Conservation (phyloP, 306 rosid genomes). For the Dalbergia oliveri region DNA sequence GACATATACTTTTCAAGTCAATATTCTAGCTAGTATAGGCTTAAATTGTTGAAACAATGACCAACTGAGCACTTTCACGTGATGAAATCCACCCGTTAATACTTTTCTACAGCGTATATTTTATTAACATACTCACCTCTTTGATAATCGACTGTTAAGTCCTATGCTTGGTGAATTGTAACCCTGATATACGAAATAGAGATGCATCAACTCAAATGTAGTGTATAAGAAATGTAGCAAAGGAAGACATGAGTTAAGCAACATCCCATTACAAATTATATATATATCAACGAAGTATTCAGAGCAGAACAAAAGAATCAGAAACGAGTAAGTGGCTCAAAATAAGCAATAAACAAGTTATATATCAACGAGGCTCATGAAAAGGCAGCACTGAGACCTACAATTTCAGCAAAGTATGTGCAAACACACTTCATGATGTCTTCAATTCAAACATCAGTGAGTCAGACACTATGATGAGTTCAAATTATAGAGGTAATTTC, state of each 20-base stretch:
- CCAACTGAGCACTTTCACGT: background rate
- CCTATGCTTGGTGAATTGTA: conserved; percentile 68
- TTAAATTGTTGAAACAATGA: background rate
- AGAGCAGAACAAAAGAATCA: too few relatives aligned
- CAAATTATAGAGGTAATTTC: too few relatives aligned
- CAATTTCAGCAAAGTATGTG: too few relatives aligned
- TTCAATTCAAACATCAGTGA: too few relatives aligned
- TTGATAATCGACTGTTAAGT: conserved; percentile 69
- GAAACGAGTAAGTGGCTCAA: too few relatives aligned
- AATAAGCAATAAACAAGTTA: too few relatives aligned
- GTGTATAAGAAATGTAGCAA: conserved; percentile 9
- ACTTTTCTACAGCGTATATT: conserved; percentile 6
- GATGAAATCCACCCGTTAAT: conserved; percentile 11
- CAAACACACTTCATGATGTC: too few relatives aligned
- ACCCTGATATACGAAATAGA: conserved; percentile 59
- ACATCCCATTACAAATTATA: conserved; percentile 1
- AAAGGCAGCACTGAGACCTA: too few relatives aligned
- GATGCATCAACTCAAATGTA: conserved; percentile 37
- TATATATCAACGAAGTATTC: too few relatives aligned
- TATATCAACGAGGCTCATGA: too few relatives aligned
- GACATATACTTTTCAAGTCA: background rate
- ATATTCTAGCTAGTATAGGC: conserved; percentile 6
- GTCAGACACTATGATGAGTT: too few relatives aligned
- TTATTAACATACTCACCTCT: conserved; percentile 63
- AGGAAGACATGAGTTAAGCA: background rate